Base-by-base conservation (phyloP, 768 basidiomycete species). In the Boletus sp. region DNA sequence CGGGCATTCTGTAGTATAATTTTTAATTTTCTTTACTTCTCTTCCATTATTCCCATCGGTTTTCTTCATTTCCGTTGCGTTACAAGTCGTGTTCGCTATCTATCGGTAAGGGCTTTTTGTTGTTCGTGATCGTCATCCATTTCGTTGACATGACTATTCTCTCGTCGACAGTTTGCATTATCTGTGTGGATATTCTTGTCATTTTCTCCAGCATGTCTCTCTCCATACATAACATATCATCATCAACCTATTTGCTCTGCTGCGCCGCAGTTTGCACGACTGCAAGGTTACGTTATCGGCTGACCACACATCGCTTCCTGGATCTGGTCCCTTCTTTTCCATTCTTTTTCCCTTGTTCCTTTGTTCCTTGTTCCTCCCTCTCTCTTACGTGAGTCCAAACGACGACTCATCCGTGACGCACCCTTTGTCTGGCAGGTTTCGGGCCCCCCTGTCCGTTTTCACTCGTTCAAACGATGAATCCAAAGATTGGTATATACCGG, bases 1-100 rank as follows among this genome's bases (percentile, higher is more conserved):
- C 86, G 0, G 92, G 92, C 55, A 92, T 94, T 64, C 82, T 94
- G 68, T 86, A 74, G 64, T 7, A 45, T 37, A 15, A 18, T 7
- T 14, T 46, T 48, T 20, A 1, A 41, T 3, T 41, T 10, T n/a
- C 18, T 33, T 18, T 28, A 29, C 20, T 47, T 36, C 9, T 45
- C n/a, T 7, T 35, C 49, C 30, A 7, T 28, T 42, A 46, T 8
- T 47, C 24, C n/a, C 33, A n/a, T n/a, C n/a, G n/a, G n/a, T n/a
- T n/a, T n/a, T 18, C n/a, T 47, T 30, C 15, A 24, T 47, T 48
- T 36, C 20, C 45, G 52, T 62, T 33, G 36, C 39, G 54, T 29
- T 59, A 46, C 55, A 42, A 44, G 52, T 67, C 40, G 54, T 54
- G 57, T 56, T 51, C 54, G 57, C 60, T 71, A 66, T 68, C 68